Evolutionary conservation across 163 green algal genomes (phyloP).

Genomic region (Scenedesmus sp.): DNA sequence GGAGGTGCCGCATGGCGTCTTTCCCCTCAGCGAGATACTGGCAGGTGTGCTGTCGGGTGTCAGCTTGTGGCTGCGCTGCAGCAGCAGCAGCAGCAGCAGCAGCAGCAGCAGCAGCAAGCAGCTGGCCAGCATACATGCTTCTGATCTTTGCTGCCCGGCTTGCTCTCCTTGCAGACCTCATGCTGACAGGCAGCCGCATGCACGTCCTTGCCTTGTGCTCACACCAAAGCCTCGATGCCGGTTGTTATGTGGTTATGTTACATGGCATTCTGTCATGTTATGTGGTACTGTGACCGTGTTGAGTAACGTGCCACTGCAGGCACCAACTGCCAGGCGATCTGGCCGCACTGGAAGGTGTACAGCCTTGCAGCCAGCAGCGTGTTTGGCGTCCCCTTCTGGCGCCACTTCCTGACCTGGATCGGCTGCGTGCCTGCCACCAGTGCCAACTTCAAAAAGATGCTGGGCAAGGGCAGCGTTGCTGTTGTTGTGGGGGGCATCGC

Average conservation of each 20-base stretch:
- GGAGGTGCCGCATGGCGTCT: conserved; percentile 12
- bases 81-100: neutral
- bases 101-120: too few species aligned
- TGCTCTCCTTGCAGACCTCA: too few species aligned
- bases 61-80: too few species aligned
- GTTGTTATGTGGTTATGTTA: too few species aligned
- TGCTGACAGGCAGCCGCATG: too few species aligned
- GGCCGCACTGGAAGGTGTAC: conserved; percentile 59
- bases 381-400: conserved; percentile 53
- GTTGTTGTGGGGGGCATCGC: conserved; percentile 45
- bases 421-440: conserved; percentile 34
- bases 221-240: too few species aligned
- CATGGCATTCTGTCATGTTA: neutral
- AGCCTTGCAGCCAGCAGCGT: conserved; percentile 53
- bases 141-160: too few species aligned
- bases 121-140: too few species aligned
- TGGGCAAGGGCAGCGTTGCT: conserved; percentile 40
- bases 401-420: conserved; percentile 54
- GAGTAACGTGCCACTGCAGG: neutral
- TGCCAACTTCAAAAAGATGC: conserved; percentile 48
- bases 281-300: neutral
- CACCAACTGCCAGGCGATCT: conserved; percentile 54
- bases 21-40: conserved; percentile 12
- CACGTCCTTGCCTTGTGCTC: too few species aligned
- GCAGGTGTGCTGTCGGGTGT: neutral